Evolutionary conservation across 192 early-diverging fungal genomes (phyloP), one percentile per base, ranked within the genome.

Genomic region (Dimargaris cristalligena): DNA sequence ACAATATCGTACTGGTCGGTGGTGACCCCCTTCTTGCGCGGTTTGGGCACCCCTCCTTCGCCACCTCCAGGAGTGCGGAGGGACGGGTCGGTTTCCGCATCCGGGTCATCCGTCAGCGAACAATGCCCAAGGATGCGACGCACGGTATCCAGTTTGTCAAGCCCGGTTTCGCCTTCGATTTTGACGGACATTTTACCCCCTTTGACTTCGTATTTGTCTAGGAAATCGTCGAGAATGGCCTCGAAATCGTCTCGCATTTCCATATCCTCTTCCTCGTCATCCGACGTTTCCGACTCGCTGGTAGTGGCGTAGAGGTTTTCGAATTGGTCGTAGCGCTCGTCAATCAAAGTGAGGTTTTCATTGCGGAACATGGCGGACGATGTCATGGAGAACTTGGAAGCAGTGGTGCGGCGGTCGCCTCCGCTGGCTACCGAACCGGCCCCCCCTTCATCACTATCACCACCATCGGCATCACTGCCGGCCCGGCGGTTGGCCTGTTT

Each of bases 321-420:
- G 45, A 91, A 68, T 67, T 82, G 71, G 63, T 98, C 95, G 72
- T 94, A 98, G 62, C 83, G 85, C 61, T 94, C 91, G 77, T 98
- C 95, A 48, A 98, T 70, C 22, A 91, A 74, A 8, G 85, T 86
- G 25, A 99, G 73, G 60, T 92, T 83, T 44, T 84, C 82, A 66
- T 92, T 96, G 67, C 95, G 83, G 72, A 82, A 87, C 89, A 96
- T 87, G 44, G 85, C 82, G 6, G 91, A 91, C 20, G 92, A 92
- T 0, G 91, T 84, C 88, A 96, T 91, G 11, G 93, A 94, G 31
- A 87, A 83, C 22, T 74, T 73, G 1, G 82, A 73, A 52, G 73
- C 72, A 16, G 65, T 69, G 54, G 57, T 72, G 49, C 44, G 73
- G 41, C 77, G 51, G 65, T 74, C 38, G 63, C 66, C 60, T 60